phyloP scores from a whole-genome alignment of 164 flowering plant genomes.

The Chloranthus sessilifolius region DNA sequence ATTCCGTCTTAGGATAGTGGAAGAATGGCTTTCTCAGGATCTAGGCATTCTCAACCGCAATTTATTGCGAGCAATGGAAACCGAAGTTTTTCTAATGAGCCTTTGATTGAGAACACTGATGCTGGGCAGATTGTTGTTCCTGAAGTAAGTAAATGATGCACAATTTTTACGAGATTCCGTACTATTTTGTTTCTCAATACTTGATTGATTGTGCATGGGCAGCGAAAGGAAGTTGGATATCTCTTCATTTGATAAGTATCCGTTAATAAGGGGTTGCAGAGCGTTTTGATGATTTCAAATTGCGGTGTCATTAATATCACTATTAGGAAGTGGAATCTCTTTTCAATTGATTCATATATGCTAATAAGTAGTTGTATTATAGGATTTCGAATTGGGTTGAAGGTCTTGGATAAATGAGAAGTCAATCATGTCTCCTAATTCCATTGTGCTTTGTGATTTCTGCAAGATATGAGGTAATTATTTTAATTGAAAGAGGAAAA shows the following conservation, averaged over 20 bases:
- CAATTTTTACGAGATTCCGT: background rate
- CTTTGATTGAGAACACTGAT: conserved; percentile 45
- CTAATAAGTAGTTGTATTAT: too few species aligned
- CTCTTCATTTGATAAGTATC: background rate
- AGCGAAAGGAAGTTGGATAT: background rate
- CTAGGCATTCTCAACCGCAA: conserved; percentile 37
- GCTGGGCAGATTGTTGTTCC: conserved; percentile 59
- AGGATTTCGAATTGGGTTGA: too few species aligned
- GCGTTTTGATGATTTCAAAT: background rate
- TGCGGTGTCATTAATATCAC: background rate
- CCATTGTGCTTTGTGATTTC: too few species aligned
- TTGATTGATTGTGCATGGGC: too few species aligned
- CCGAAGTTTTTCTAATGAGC: conserved; percentile 35
- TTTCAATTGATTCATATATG: too few species aligned
- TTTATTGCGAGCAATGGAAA: conserved; percentile 53
- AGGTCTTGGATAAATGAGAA: too few species aligned
- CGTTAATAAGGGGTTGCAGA: background rate
- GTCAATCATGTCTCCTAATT: too few species aligned
- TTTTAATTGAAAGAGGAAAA: too few species aligned
- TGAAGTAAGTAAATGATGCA: conserved; percentile 41
- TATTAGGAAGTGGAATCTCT: background rate
- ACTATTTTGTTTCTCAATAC: background rate
- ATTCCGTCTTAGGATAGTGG: background rate
- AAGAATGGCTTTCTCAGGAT: background rate
- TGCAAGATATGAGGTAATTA: too few species aligned